Conservation (phyloP, 495 filamentous ascomycete species). For the Annulohypoxylon maeteangense region DNA sequence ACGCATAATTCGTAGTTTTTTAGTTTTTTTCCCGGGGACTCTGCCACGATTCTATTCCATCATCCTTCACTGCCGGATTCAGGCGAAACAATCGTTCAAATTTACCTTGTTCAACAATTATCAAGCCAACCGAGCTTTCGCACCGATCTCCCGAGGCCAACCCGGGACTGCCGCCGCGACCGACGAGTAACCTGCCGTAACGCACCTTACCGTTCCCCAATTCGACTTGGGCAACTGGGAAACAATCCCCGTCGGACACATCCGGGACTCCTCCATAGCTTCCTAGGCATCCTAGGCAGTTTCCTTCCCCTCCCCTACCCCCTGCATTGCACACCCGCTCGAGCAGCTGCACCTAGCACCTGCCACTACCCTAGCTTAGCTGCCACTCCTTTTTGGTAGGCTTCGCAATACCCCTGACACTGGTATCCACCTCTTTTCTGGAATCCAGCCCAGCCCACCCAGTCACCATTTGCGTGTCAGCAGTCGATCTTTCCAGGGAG, state of each 20-base stretch:
- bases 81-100: constrained; percentile 31
- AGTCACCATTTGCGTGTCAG: constrained; percentile 47
- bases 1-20: not conserved
- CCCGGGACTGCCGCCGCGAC: constrained; percentile 33
- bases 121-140: constrained; percentile 1
- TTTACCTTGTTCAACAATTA: constrained; percentile 9
- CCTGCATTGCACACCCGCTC: constrained; percentile 42
- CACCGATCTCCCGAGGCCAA: constrained; percentile 37
- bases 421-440: constrained; percentile 8
- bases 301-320: constrained; percentile 18
- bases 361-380: constrained; percentile 35
- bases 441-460: constrained; percentile 36
- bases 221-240: constrained; percentile 25
- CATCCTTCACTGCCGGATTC: constrained; percentile 19
- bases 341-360: constrained; percentile 34
- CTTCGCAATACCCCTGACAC: constrained; percentile 28
- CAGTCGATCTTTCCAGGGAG: constrained; percentile 42
- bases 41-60: constrained; percentile 28
- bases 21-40: not conserved
- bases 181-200: constrained; percentile 29
- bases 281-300: constrained; percentile 1
- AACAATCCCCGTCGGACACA: constrained; percentile 31
- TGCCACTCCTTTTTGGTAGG: constrained; percentile 27
- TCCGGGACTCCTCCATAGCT: constrained; percentile 10
- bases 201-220: not conserved